Percentiles rank a stretch among this genome's conserved stretches.
Evolutionary conservation across 2,329 filamentous ascomycete species (phyloP).

Genomic region (Aspergillus sergii): DNA sequence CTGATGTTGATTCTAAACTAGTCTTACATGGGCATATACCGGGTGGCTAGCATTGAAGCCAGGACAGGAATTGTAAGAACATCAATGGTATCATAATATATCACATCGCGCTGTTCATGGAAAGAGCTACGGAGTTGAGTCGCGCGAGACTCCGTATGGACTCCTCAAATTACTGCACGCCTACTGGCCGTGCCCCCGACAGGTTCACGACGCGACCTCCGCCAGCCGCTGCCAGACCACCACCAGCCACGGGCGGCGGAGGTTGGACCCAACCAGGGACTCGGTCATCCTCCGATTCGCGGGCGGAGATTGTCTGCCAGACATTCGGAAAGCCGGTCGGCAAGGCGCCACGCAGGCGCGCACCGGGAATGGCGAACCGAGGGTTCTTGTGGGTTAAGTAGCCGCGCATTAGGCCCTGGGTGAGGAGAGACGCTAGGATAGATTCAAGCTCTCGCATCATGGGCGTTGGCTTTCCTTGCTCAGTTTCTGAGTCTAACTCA

Average conservation of each 20-base stretch:
- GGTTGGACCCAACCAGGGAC: conserved; percentile 75
- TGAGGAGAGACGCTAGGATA: conserved; percentile 73
- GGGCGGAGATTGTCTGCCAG: conserved; percentile 67
- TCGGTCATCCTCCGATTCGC: conserved; percentile 61
- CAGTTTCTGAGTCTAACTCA: conserved; percentile 15
- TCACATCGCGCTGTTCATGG: neutral
- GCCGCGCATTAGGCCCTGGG: conserved; percentile 79
- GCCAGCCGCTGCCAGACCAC: conserved; percentile 29
- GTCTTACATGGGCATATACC: neutral
- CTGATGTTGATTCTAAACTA: neutral
- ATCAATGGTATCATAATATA: neutral
- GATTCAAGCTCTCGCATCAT: conserved; percentile 69
- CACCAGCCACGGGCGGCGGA: conserved; percentile 19
- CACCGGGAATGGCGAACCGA: conserved; percentile 80
- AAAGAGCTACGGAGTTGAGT: neutral
- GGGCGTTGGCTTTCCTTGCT: conserved; percentile 43
- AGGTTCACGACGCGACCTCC: conserved; percentile 61
- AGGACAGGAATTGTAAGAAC: neutral
- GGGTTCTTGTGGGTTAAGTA: conserved; percentile 77
- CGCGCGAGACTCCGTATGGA: neutral
- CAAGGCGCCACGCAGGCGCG: conserved; percentile 47
- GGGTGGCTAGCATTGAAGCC: neutral
- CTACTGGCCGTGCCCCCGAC: conserved; percentile 57
- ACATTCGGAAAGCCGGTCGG: conserved; percentile 68
- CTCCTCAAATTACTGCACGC: conserved; percentile 29